Conservation (phyloP, 2,329 filamentous ascomycete genomes). For the Cytospora piceae region DNA sequence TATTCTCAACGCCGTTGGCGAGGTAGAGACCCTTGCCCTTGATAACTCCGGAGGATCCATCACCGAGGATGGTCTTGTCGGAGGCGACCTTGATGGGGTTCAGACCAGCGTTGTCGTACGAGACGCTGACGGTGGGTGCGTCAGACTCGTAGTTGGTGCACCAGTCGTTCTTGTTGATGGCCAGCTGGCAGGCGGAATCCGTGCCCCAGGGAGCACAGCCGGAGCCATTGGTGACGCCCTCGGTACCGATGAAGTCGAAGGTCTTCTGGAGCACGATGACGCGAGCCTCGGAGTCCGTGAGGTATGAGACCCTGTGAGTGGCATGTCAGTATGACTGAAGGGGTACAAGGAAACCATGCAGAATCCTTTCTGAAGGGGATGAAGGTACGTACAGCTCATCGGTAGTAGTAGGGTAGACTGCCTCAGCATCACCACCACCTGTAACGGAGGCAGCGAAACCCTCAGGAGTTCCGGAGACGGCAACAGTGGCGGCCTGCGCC, state of each 20-base stretch:
- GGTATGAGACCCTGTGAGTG: constrained; percentile 51
- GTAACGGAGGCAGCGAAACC: constrained; percentile 57
- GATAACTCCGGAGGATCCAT: constrained; percentile 57
- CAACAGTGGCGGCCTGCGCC: constrained; percentile 33
- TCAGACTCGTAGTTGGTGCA: constrained; percentile 61
- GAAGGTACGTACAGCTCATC: constrained; percentile 51
- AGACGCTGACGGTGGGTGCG: constrained; percentile 49
- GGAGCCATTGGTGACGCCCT: constrained; percentile 54
- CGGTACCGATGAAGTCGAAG: constrained; percentile 59
- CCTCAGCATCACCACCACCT: constrained; percentile 58
- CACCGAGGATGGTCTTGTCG: constrained; percentile 61
- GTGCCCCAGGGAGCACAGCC: constrained; percentile 64
- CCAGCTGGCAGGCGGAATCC: constrained; percentile 56
- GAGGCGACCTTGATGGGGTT: constrained; percentile 56
- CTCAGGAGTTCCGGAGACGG: constrained; percentile 43
- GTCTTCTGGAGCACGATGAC: constrained; percentile 62
- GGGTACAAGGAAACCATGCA: background rate
- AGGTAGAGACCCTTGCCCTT: constrained; percentile 61
- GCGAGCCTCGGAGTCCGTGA: constrained; percentile 55
- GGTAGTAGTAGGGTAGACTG: constrained; percentile 56
- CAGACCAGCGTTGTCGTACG: constrained; percentile 55
- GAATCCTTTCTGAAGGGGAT: background rate
- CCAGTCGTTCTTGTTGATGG: constrained; percentile 63
- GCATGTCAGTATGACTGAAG: background rate
- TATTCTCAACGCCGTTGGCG: constrained; percentile 51